Base-by-base conservation (phyloP, 2,329 filamentous ascomycete species). In the Penicillium frequentans region DNA sequence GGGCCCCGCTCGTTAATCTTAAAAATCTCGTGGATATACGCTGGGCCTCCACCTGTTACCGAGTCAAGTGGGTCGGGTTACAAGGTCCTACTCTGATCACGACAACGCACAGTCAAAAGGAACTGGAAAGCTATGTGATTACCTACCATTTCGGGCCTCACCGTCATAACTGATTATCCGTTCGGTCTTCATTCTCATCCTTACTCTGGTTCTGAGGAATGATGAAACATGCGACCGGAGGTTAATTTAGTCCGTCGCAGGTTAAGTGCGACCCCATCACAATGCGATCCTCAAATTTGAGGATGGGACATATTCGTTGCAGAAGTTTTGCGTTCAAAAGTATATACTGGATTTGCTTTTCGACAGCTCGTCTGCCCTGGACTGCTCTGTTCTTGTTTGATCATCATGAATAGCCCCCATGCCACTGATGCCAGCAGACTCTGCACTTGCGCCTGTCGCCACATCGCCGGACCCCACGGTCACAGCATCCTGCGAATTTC, bases 261-360 rank as follows among this genome's bases (percentile, higher is more conserved):
- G 52, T 62, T 54, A 27, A 62, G 49, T 57, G 47, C 21, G 29
- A 51, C 53, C 24, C 47, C 27, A 49, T 55, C 47, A 45, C 14
- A 23, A 14, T n/a, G 27, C 31, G 21, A 14, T 7, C 49, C 35
- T 21, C 26, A 14, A 42, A 50, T 50, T 49, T 50, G 23, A 31
- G 16, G 21, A 49, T 26, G n/a, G 37, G 11, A 43, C 23, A 51
- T n/a, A 16, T 42, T 19, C 42, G 37, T 44, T 37, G 24, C 35
- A 43, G 19, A 46, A 35, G 26, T 21, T 14, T n/a, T 26, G 31
- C 47, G 31, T n/a, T 55, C 14, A 66, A 49, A 66, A 66, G 23
- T 66, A 66, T 50, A 66, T 55, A 27, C 48, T 61, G 26, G 62
- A 56, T 21, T 59, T 56, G 3, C 29, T 57, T 52, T 54, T 59